A percentile compares a stretch with the other conserved stretches of the same genome.
These are phyloP conservation scores for Aspergillus haitiensis DNA, from an alignment of 495 filamentous ascomycete genomes.

Conservation along the genomic window DNA sequence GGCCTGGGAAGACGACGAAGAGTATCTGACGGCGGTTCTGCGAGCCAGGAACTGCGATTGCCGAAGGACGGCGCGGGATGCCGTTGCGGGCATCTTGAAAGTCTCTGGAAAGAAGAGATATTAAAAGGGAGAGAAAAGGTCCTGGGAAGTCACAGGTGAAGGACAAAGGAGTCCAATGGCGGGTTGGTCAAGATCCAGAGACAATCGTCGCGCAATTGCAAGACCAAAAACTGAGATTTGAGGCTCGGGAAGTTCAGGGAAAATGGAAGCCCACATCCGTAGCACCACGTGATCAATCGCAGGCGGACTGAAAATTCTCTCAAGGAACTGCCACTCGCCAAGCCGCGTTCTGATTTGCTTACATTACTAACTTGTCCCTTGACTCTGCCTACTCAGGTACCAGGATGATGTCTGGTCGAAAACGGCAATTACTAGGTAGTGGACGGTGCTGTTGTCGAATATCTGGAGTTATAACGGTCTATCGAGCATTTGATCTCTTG, in stretches of 20 bases:
- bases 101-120: conserved; percentile 32
- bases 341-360: too few species aligned
- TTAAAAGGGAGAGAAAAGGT: conserved; percentile 30
- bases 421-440: neutral
- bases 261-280: conserved; percentile 25
- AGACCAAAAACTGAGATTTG: conserved; percentile 47
- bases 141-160: conserved; percentile 34
- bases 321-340: neutral
- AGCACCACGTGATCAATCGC: conserved; percentile 21
- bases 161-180: conserved; percentile 46
- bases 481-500: neutral
- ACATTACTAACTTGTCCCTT: too few species aligned
- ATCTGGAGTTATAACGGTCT: neutral
- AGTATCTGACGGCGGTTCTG: conserved; percentile 57
- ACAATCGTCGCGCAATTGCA: conserved; percentile 42
- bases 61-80: conserved; percentile 61
- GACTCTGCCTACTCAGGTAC: too few species aligned
- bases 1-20: conserved; percentile 69
- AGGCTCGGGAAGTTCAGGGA: conserved; percentile 50
- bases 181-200: conserved; percentile 34
- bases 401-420: too few species aligned
- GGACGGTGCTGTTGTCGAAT: neutral
- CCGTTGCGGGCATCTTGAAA: conserved; percentile 48
- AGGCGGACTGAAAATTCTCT: conserved; percentile 6
- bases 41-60: conserved; percentile 60